Conservation (phyloP, 2,329 filamentous ascomycete genomes). For the Plenodomus biglobosus region DNA sequence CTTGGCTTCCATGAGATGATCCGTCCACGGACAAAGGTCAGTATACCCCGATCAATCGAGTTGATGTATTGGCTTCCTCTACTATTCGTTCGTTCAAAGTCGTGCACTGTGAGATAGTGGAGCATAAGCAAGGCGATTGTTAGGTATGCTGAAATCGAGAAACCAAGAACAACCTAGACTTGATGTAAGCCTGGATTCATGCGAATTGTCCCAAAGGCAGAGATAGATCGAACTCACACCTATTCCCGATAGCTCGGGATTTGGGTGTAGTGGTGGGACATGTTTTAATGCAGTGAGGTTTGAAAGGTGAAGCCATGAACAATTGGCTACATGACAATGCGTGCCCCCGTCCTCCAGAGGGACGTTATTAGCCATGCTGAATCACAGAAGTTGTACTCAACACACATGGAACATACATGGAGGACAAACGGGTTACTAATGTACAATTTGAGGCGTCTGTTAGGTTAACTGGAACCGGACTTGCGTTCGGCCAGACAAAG, state of each 20-base stretch:
- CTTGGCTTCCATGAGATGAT: conserved; percentile 23
- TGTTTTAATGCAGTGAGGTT: conserved; percentile 8
- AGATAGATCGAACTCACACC: conserved; percentile 14
- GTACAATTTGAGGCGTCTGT: not conserved
- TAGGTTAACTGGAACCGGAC: not conserved
- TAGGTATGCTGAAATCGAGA: conserved; percentile 29
- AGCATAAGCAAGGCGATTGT: conserved; percentile 23
- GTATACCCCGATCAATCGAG: conserved; percentile 15
- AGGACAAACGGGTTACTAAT: not conserved
- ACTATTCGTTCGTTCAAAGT: conserved; percentile 2
- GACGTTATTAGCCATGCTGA: not conserved
- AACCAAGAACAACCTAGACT: conserved; percentile 28
- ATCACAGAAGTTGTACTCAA: not conserved
- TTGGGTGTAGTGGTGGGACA: conserved; percentile 15
- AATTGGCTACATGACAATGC: conserved; percentile 20
- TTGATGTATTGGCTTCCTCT: conserved; percentile 9
- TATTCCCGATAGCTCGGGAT: conserved; percentile 28
- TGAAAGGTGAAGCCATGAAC: conserved; percentile 20
- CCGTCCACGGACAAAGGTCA: conserved; percentile 14
- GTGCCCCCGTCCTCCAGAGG: not conserved
- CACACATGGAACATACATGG: too few relatives aligned
- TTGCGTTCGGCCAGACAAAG: not conserved
- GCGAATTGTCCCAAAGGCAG: not conserved
- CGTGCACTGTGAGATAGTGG: conserved; percentile 16
- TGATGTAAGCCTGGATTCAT: not conserved